Conservation (phyloP, 73 alveolate species). For the Paramecium pentaurelia region DNA sequence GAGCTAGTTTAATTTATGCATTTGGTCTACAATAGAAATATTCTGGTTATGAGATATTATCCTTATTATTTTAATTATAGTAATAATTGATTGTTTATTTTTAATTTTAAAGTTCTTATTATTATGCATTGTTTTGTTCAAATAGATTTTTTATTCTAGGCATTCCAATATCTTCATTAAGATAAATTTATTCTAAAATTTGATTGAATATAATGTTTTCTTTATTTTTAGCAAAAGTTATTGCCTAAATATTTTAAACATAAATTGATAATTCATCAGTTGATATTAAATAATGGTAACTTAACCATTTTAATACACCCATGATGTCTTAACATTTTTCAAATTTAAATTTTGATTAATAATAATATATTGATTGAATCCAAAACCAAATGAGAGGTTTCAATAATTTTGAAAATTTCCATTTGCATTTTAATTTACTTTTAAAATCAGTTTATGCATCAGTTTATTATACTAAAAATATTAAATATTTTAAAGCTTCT, state of each 20-base stretch:
- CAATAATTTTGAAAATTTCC: neutral
- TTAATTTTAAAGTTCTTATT: neutral
- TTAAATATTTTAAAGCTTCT: neutral
- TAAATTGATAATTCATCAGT: neutral
- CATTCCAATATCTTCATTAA: neutral
- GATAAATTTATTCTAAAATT: neutral
- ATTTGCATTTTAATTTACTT: neutral
- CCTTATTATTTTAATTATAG: neutral
- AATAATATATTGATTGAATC: neutral
- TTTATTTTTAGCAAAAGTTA: neutral
- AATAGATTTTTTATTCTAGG: neutral
- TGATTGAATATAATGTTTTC: neutral
- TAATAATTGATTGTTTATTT: neutral
- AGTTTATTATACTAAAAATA: neutral
- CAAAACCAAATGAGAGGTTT: constrained; percentile 1
- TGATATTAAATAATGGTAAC: neutral
- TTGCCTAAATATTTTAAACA: neutral
- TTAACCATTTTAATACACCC: neutral
- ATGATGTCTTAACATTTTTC: neutral
- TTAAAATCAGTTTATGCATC: neutral
- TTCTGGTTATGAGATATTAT: neutral
- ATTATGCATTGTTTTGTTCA: neutral
- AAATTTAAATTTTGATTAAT: neutral
- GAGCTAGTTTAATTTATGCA: neutral
- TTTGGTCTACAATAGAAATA: neutral